Percentiles rank a stretch among this genome's conserved stretches.
phyloP scores from a whole-genome alignment of 23 red algal genomes.

The Cyanidium caldarium region DNA sequence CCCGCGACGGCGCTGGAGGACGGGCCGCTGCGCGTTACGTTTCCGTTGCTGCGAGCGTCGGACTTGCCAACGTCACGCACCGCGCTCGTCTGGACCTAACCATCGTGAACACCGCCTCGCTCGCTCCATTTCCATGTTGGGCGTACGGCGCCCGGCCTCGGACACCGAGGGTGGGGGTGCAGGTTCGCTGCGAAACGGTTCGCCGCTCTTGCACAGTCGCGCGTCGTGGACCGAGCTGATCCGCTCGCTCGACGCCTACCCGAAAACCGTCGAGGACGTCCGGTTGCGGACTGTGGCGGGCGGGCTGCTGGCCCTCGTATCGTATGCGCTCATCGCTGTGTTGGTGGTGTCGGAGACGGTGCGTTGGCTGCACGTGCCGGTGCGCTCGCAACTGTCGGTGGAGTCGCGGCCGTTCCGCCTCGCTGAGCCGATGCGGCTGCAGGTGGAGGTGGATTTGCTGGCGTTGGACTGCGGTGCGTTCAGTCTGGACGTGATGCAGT shows the following conservation, averaged over 20 bases:
- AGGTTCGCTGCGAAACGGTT: too few species aligned
- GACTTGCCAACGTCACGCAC: too few species aligned
- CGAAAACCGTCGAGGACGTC: constrained; percentile 78
- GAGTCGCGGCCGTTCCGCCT: constrained; percentile 20
- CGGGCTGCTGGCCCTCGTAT: constrained; percentile 45
- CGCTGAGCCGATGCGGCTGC: constrained; percentile 31
- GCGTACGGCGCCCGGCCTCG: too few species aligned
- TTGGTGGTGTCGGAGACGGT: constrained; percentile 50
- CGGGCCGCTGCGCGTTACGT: too few species aligned
- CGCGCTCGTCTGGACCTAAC: too few species aligned
- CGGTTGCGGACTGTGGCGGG: constrained; percentile 48
- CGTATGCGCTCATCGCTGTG: constrained; percentile 30
- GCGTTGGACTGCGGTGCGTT: constrained; percentile 60
- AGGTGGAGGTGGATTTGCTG: constrained; percentile 66
- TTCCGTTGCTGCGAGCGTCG: too few species aligned
- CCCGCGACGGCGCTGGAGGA: too few species aligned
- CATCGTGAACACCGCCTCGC: too few species aligned
- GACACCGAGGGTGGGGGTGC: too few species aligned
- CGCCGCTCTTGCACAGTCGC: too few species aligned
- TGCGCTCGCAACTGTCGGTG: constrained; percentile 34
- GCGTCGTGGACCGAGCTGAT: neutral
- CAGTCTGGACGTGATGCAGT: constrained; percentile 38
- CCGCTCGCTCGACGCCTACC: constrained; percentile 61
- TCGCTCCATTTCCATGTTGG: too few species aligned
- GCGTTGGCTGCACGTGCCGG: constrained; percentile 29